These are phyloP conservation scores for Oryza punctata DNA, from an alignment of 176 grass and related monocot genomes.

Conservation along the genomic window DNA sequence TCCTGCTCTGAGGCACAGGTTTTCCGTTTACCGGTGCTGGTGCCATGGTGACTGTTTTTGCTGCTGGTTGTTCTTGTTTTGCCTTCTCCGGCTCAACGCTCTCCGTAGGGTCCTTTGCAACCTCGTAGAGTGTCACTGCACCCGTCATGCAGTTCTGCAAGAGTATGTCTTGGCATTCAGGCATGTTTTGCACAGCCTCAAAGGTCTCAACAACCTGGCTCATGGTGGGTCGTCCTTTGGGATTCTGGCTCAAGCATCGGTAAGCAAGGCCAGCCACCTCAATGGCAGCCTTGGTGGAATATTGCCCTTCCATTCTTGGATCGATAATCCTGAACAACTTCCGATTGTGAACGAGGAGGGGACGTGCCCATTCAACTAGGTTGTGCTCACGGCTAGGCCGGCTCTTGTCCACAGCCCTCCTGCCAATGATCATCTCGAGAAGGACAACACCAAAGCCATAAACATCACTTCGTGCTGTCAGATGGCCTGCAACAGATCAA, in stretches of 20 bases:
- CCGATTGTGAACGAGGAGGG: slow-evolving; percentile 79
- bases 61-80: slow-evolving; percentile 43
- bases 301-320: slow-evolving; percentile 88
- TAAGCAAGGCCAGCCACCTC: slow-evolving; percentile 77
- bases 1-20: slow-evolving; percentile 61
- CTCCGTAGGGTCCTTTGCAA: slow-evolving; percentile 59
- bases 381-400: slow-evolving; percentile 76
- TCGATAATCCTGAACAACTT: slow-evolving; percentile 89
- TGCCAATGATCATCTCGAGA: slow-evolving; percentile 87
- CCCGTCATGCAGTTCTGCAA: slow-evolving; percentile 53
- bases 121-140: slow-evolving; percentile 72
- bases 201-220: slow-evolving; percentile 67
- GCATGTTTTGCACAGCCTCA: slow-evolving; percentile 64
- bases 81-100: slow-evolving; percentile 46
- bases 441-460: slow-evolving; percentile 96
- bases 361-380: slow-evolving; percentile 92
- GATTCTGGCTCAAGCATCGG: slow-evolving; percentile 84
- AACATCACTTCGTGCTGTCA: slow-evolving; percentile 86
- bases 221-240: slow-evolving; percentile 81
- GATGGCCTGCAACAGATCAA: slow-evolving; percentile 64
- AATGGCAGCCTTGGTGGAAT: slow-evolving; percentile 66
- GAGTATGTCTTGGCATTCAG: slow-evolving; percentile 71
- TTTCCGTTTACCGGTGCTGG: slow-evolving; percentile 33
- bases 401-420: slow-evolving; percentile 87
- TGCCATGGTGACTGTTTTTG: slow-evolving; percentile 4